Percentiles rank a stretch among this genome's conserved stretches.
phyloP scores from a whole-genome alignment of 2,329 filamentous ascomycete genomes.

The Apiospora koreana region DNA sequence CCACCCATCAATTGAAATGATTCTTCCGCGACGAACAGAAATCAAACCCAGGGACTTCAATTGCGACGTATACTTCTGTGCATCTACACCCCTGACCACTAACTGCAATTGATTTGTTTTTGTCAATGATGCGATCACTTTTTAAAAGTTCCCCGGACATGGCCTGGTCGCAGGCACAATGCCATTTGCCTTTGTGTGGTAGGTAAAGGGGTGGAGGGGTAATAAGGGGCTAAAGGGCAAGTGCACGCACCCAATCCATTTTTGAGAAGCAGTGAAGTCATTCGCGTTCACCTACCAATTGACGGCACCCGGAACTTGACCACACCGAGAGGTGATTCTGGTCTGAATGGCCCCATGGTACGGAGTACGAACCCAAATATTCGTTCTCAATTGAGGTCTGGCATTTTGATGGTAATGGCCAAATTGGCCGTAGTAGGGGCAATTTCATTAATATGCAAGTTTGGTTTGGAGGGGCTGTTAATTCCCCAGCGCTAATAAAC shows the following conservation, averaged over 20 bases:
- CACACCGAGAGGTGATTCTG: too few species aligned
- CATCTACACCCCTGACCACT: not conserved
- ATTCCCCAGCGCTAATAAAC: too few species aligned
- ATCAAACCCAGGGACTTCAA: not conserved
- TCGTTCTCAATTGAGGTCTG: too few species aligned
- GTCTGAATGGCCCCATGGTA: too few species aligned
- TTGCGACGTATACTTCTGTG: not conserved
- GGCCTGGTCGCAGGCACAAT: not conserved
- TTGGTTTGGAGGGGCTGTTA: too few species aligned
- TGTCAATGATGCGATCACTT: not conserved
- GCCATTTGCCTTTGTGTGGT: not conserved
- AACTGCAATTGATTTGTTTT: not conserved
- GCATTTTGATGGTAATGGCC: too few species aligned
- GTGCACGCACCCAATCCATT: not conserved
- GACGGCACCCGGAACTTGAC: not conserved
- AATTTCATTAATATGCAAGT: too few species aligned
- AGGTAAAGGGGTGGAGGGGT: not conserved
- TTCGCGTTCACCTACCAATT: not conserved
- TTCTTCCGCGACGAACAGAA: not conserved
- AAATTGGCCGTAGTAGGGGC: too few species aligned
- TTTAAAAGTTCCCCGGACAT: not conserved
- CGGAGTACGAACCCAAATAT: too few species aligned
- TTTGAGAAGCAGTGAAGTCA: not conserved
- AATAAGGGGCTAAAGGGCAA: not conserved
- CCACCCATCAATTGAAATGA: not conserved